Conservation (phyloP, 1,284 basidiomycete species). For the Bondarzewia mesenterica region DNA sequence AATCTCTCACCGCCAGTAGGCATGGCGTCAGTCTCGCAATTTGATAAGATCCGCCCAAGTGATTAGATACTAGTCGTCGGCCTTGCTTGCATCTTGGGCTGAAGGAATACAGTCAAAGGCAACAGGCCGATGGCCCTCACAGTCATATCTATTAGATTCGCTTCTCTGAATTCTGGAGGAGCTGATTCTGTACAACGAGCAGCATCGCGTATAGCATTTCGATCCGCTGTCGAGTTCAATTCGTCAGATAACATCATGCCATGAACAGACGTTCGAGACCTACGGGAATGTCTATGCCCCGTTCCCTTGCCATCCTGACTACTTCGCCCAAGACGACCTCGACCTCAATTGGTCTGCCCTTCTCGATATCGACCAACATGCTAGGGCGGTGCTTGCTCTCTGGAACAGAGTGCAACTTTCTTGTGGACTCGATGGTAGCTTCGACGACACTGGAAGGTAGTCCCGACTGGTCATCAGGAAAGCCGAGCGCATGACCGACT, state of each 20-base stretch:
- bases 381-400: slow-evolving; percentile 43
- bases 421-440: slow-evolving; percentile 31
- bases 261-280: slow-evolving; percentile 24
- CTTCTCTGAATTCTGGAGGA: slow-evolving; percentile 18
- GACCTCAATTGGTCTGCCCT: slow-evolving; percentile 51
- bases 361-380: slow-evolving; percentile 54
- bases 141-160: background rate
- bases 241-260: no score
- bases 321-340: slow-evolving; percentile 59
- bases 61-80: no score
- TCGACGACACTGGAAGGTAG: slow-evolving; percentile 35
- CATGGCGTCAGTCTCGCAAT: no score
- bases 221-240: slow-evolving; percentile 28
- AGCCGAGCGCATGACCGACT: slow-evolving; percentile 43
- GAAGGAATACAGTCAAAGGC: no score
- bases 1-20: no score
- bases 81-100: no score
- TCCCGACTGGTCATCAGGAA: slow-evolving; percentile 30
- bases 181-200: slow-evolving; percentile 44
- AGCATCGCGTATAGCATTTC: slow-evolving; percentile 43
- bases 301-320: slow-evolving; percentile 40
- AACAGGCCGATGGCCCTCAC: background rate
- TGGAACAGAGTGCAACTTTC: slow-evolving; percentile 29
- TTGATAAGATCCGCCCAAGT: no score
- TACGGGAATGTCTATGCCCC: slow-evolving; percentile 43